Evolutionary conservation across 305 asterid species (phyloP).

Genomic region (Fraxinus floribunda): DNA sequence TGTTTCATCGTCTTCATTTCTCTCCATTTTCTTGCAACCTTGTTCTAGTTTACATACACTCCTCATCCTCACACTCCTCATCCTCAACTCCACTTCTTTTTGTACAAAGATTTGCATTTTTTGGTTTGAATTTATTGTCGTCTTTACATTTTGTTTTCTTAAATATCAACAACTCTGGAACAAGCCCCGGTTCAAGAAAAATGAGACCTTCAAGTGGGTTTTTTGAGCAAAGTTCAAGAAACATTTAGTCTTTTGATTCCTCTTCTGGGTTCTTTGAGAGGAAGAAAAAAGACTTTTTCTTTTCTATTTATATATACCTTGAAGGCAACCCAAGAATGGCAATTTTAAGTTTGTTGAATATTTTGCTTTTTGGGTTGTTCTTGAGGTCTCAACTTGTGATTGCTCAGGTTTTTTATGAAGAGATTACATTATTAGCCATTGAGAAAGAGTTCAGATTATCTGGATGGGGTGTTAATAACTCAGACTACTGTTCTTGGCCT

Average conservation of each 20-base stretch:
- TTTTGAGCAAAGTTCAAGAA: constrained; percentile 14
- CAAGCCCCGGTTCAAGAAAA: constrained; percentile 18
- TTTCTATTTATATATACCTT: neutral
- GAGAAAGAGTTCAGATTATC: constrained; percentile 56
- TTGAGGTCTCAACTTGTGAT: constrained; percentile 47
- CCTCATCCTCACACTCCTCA: constrained; percentile 1
- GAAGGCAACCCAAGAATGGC: constrained; percentile 46
- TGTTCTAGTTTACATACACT: neutral
- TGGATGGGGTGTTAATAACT: constrained; percentile 55
- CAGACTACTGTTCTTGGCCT: constrained; percentile 71
- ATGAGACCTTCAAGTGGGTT: constrained; percentile 20
- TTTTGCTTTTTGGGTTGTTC: constrained; percentile 50
- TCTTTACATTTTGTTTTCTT: constrained; percentile 12
- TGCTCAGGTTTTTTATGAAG: constrained; percentile 45
- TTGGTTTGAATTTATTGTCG: neutral
- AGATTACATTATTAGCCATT: constrained; percentile 48
- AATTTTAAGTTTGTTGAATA: constrained; percentile 35
- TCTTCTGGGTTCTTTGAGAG: constrained; percentile 16
- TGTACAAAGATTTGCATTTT: constrained; percentile 21
- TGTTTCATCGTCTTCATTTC: constrained; percentile 32
- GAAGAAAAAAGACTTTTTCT: neutral
- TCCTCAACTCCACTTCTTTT: constrained; percentile 4
- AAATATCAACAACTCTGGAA: constrained; percentile 20
- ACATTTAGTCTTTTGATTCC: constrained; percentile 20
- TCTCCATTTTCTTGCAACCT: constrained; percentile 17